Base-by-base conservation (phyloP, 192 early-diverging fungal genomes). In the Backusella tarrabulga region DNA sequence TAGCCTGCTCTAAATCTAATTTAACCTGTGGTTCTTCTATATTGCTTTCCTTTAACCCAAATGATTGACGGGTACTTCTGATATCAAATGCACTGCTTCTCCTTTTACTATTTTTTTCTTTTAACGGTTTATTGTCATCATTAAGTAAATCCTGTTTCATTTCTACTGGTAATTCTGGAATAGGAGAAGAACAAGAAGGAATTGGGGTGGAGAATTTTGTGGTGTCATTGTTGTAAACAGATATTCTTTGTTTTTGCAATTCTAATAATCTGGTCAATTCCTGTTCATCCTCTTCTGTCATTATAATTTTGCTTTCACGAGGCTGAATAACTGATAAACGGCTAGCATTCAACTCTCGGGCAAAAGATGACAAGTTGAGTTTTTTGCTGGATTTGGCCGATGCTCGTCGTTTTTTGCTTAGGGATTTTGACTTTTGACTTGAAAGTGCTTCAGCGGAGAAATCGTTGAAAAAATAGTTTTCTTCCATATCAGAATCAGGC, bases 381-480 rank as follows among this genome's bases (percentile, higher is more conserved):
- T 50, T 32, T 54, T 68, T 71, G 11, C 40, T 56, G 15, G 68
- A 46, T 66, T 67, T 75, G 1, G 23, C 67, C 3, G 63, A 19
- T 3, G 63, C 17, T 1, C 34, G 71, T 41, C 42, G 42, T 19
- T 26, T 26, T 44, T 50, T 26, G 12, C 19, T 50, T 17, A 50
- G 35, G 21, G 29, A n/a, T 29, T 72, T 72, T 5, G 11, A 32
- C 12, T 70, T 40, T 32, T 26, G 17, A 17, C 6, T 70, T 29
- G 56, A 63, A 63, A 63, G 1, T 36, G 35, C 21, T 19, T 76
- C 75, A 12, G 69, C 46, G 0, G 75, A 69, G 68, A 80, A 80
- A 34, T 80, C 79, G 4, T 80, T 72, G 17, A 80, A 76, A 38
- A 80, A 80, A 23, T 50, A 76, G 26, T 80, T 68, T 52, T 80